Conservation (phyloP, 2,329 filamentous ascomycete species). For the Herpotrichia juniperi region DNA sequence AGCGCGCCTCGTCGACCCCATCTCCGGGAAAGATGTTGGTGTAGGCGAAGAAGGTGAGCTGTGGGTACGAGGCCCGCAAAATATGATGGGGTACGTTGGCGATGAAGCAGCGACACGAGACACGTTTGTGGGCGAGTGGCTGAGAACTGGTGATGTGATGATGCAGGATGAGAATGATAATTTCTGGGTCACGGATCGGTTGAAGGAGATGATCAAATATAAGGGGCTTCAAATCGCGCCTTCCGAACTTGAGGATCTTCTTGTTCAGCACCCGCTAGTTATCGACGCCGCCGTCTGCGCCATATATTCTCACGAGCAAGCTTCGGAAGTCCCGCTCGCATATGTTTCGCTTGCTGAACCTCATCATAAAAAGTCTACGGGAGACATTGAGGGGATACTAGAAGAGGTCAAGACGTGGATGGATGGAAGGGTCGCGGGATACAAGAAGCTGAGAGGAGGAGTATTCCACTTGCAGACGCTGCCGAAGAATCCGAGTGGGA, state of each 20-base stretch:
- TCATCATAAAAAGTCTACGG: background rate
- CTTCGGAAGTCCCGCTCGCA: conserved; percentile 35
- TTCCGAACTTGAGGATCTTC: conserved; percentile 34
- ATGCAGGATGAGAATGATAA: conserved; percentile 30
- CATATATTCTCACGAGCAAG: conserved; percentile 29
- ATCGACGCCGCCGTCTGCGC: conserved; percentile 36
- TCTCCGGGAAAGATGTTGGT: conserved; percentile 27
- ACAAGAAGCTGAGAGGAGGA: conserved; percentile 35
- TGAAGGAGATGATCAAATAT: conserved; percentile 44
- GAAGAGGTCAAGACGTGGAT: conserved; percentile 20
- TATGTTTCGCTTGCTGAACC: conserved; percentile 32
- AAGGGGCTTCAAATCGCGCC: conserved; percentile 39
- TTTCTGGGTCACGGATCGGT: conserved; percentile 38
- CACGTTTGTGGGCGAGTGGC: conserved; percentile 19
- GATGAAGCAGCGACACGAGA: conserved; percentile 10
- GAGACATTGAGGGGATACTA: conserved; percentile 9
- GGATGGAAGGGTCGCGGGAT: conserved; percentile 29
- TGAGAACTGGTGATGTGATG: conserved; percentile 38
- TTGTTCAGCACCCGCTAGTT: conserved; percentile 29
- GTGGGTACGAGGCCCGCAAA: conserved; percentile 28
- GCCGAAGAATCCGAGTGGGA: conserved; percentile 15
- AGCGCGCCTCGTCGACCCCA: conserved; percentile 31
- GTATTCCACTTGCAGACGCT: conserved; percentile 11
- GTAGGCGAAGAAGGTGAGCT: conserved; percentile 32
- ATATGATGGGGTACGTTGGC: conserved; percentile 17